These are phyloP conservation scores for Ophiostoma novo-ulmi DNA, from an alignment of 2,329 filamentous ascomycete genomes.

Conservation along the genomic window DNA sequence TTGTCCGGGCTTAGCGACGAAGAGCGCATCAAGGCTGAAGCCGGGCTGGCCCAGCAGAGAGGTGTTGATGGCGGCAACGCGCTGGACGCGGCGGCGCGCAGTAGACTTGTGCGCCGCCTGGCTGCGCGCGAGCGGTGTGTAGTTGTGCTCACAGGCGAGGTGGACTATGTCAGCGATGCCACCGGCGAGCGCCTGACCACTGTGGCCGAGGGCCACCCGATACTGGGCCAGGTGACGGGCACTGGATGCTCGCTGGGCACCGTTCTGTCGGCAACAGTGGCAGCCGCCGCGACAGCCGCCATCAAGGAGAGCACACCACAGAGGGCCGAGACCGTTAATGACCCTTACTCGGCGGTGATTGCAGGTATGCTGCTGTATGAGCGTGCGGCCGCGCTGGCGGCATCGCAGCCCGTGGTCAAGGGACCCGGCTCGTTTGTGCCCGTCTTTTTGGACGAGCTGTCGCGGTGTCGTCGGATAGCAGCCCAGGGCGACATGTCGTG, in stretches of 20 bases:
- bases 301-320: not conserved
- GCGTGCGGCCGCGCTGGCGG: conserved; percentile 63
- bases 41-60: conserved; percentile 54
- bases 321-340: conserved; percentile 37
- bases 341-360: conserved; percentile 63
- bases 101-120: conserved; percentile 58
- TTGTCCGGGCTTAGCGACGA: conserved; percentile 41
- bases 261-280: conserved; percentile 68
- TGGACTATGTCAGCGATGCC: conserved; percentile 75
- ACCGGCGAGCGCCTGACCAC: conserved; percentile 50
- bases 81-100: conserved; percentile 45
- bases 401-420: conserved; percentile 57
- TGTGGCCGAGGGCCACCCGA: conserved; percentile 70
- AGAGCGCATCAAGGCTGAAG: conserved; percentile 25
- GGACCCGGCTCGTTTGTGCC: conserved; percentile 86
- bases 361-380: conserved; percentile 74
- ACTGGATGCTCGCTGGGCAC: conserved; percentile 84
- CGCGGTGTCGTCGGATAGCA: conserved; percentile 33
- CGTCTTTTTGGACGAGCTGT: conserved; percentile 71
- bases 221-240: conserved; percentile 67
- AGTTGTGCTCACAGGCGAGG: conserved; percentile 74
- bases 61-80: conserved; percentile 75
- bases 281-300: conserved; percentile 46
- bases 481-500: conserved; percentile 26
- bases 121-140: conserved; percentile 65